Base-by-base conservation (phyloP, 345 rosid species). In the Boechera retrofracta region DNA sequence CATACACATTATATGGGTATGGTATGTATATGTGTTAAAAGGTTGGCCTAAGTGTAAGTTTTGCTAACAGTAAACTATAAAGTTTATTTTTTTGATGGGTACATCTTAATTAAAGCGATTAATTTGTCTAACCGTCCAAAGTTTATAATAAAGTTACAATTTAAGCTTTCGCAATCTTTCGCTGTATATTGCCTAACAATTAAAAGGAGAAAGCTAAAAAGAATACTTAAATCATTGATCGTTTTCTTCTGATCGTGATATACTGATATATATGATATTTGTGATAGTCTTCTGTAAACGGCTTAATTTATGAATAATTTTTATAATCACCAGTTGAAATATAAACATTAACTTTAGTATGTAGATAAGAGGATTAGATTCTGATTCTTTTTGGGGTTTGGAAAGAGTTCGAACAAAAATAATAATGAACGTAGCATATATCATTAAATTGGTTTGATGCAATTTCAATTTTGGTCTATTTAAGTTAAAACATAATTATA, bases 121-220 rank as follows among this genome's bases (percentile, higher is more conserved):
- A 29, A 18, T 60, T 29, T 10, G 33, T 11, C 21, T 39, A 41
- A 15, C 62, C 62, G 69, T 21, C 74, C 62, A 60, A 38, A 45
- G 10, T 47, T 74, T 32, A 33, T 44, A n/a, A 15, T 32, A 47
- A 13, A 52, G 18, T 52, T 54, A 4, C 7, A 54, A 45, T 48
- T n/a, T 7, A 5, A 55, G 60, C 52, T 64, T 71, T 71, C 72
- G 1, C 61, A 47, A 71, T 71, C 67, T 71, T 45, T 77, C 54
- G 8, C 36, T 77, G 70, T 63, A 62, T 29, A 24, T 63, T 77
- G 75, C 80, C 64, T 26, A 77, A 54, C 75, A 42, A 77, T 63
- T 28, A 24, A 77, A 54, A 54, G 58, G 65, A n/a, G 16, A 45
- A 41, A 62, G 24, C 44, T 52, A 24, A 9, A 66, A 67, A 57